These are phyloP conservation scores for Ophiostoma populinum DNA, from an alignment of 2,329 filamentous ascomycete genomes.

Conservation along the genomic window DNA sequence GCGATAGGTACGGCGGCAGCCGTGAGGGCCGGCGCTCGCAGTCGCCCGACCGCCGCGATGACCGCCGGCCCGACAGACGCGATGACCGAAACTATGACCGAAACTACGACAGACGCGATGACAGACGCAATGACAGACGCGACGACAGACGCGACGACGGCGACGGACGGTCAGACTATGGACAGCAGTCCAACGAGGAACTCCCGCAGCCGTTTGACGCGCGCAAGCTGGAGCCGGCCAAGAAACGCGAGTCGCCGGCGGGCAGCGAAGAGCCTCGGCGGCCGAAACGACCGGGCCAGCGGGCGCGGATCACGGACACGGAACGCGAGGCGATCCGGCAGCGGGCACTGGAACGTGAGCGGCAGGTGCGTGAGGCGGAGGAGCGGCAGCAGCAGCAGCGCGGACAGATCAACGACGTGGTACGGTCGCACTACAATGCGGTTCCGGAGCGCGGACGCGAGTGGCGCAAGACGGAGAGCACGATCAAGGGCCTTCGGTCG, in stretches of 20 bases:
- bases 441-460: constrained; percentile 86
- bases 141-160: background rate
- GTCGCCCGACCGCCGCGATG: constrained; percentile 3
- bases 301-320: constrained; percentile 47
- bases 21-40: constrained; percentile 2
- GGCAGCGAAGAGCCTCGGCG: constrained; percentile 36
- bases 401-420: constrained; percentile 63
- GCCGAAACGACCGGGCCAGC: constrained; percentile 49
- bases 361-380: constrained; percentile 21
- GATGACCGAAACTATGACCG: background rate
- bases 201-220: constrained; percentile 45
- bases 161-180: background rate
- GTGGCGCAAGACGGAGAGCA: constrained; percentile 85
- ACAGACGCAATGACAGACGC: background rate
- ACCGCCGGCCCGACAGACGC: constrained; percentile 1
- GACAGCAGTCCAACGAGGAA: constrained; percentile 18
- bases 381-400: constrained; percentile 23
- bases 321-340: constrained; percentile 52
- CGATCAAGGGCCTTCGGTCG: constrained; percentile 82
- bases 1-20: background rate
- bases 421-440: constrained; percentile 87
- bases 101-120: background rate
- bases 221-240: constrained; percentile 37
- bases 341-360: constrained; percentile 37
- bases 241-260: constrained; percentile 26